A percentile compares a stretch with the other conserved stretches of the same genome.
Conservation (phyloP, 148 eudicot genomes). For the Heliamphora exappendiculata region DNA sequence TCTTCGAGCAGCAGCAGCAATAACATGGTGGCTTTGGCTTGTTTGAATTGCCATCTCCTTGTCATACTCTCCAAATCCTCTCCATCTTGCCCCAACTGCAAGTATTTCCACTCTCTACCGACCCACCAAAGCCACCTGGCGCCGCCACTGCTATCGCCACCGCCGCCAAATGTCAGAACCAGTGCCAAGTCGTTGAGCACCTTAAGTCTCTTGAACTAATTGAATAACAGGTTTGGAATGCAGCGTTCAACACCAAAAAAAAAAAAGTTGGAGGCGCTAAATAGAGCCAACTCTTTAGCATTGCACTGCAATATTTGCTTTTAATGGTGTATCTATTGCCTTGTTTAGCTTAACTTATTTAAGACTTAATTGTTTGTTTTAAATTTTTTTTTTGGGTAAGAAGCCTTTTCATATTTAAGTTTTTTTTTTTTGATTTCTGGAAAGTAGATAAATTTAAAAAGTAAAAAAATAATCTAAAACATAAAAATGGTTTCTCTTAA, state of each 20-base stretch:
- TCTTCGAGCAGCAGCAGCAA: constrained; percentile 3
- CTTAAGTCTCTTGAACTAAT: constrained; percentile 9
- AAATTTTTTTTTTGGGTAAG: too few relatives aligned
- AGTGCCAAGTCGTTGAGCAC: neutral
- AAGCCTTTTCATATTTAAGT: too few relatives aligned
- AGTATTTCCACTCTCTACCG: constrained; percentile 20
- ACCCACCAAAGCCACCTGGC: neutral
- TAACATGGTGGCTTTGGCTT: constrained; percentile 24
- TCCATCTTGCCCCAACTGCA: constrained; percentile 25
- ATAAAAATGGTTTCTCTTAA: too few relatives aligned
- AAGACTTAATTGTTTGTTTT: too few relatives aligned
- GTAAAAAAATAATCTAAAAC: too few relatives aligned
- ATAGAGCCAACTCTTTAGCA: neutral
- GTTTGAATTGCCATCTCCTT: constrained; percentile 26
- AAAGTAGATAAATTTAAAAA: too few relatives aligned
- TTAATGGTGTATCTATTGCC: neutral
- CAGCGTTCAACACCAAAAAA: neutral
- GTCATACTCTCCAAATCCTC: constrained; percentile 19
- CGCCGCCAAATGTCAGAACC: neutral
- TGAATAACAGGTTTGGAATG: neutral
- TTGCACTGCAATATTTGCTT: neutral
- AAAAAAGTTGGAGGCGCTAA: neutral
- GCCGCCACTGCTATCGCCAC: too few relatives aligned
- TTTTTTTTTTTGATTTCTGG: too few relatives aligned
- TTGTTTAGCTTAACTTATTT: too few relatives aligned